Evolutionary conservation across 495 filamentous ascomycete species (phyloP).

Genomic region (Rhypophila decipiens): DNA sequence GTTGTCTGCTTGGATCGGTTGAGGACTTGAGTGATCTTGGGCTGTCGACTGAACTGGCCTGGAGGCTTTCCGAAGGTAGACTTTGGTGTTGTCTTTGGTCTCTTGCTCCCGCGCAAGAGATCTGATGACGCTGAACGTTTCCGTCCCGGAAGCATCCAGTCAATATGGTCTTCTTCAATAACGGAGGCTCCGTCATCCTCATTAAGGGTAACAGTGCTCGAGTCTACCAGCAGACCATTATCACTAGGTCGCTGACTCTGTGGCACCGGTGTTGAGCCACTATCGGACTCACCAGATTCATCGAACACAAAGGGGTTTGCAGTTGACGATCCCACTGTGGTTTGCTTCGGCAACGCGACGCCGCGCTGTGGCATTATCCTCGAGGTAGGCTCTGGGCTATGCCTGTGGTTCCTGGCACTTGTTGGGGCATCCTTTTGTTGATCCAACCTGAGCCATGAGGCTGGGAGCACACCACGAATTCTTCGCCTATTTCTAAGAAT

Average conservation of each 20-base stretch:
- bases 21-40: constrained; percentile 40
- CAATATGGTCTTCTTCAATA: constrained; percentile 48
- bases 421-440: constrained; percentile 24
- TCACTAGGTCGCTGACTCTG: background rate
- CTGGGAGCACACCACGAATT: constrained; percentile 82
- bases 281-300: constrained; percentile 40
- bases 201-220: constrained; percentile 5
- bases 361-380: constrained; percentile 43
- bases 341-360: constrained; percentile 41
- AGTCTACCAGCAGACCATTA: background rate
- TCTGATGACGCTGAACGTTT: constrained; percentile 25
- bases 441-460: constrained; percentile 82
- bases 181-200: constrained; percentile 35
- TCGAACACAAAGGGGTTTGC: constrained; percentile 35
- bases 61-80: constrained; percentile 20
- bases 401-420: constrained; percentile 29
- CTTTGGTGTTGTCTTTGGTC: constrained; percentile 22
- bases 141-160: constrained; percentile 43
- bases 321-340: constrained; percentile 13
- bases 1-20: constrained; percentile 19
- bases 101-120: constrained; percentile 7
- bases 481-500: constrained; percentile 39
- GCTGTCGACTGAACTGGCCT: constrained; percentile 29
- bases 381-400: constrained; percentile 27
- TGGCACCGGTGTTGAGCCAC: constrained; percentile 8